Evolutionary conservation across 805 yeast genomes (phyloP).

Genomic region (Myxozyma neotropica): DNA sequence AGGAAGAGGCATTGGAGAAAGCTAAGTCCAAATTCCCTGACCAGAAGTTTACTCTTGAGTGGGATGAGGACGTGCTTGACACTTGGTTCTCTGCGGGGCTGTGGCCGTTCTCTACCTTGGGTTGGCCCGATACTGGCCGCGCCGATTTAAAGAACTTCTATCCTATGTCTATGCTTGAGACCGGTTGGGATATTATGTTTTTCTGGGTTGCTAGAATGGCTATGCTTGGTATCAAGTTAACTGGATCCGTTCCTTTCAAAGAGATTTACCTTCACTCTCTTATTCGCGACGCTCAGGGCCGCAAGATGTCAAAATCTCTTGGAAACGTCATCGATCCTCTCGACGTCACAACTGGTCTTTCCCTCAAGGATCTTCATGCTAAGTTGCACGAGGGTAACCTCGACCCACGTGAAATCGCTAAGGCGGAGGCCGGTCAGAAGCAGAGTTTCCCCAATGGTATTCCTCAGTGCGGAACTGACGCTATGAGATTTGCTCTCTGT

Average conservation of each 20-base stretch:
- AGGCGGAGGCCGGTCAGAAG: conserved; percentile 85
- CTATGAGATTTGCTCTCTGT: conserved; percentile 95
- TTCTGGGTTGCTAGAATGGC: conserved; percentile 99
- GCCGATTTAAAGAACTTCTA: conserved; percentile 73
- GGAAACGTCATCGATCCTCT: conserved; percentile 97
- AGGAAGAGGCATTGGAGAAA: conserved; percentile 81
- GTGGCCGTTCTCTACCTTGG: conserved; percentile 96
- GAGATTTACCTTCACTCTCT: conserved; percentile 98
- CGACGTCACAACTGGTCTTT: conserved; percentile 88
- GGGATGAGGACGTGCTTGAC: conserved; percentile 97
- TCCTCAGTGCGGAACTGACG: conserved; percentile 99
- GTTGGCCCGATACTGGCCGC: conserved; percentile 80
- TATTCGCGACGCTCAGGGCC: conserved; percentile 98
- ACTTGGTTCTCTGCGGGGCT: conserved; percentile 98
- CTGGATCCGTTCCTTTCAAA: conserved; percentile 88
- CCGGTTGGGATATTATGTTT: conserved; percentile 99
- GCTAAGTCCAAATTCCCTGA: conserved; percentile 75
- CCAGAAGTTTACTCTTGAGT: conserved; percentile 72
- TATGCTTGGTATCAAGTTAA: conserved; percentile 82
- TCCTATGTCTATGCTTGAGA: conserved; percentile 93
- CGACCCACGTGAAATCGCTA: conserved; percentile 83
- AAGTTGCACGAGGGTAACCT: conserved; percentile 80
- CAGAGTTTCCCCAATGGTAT: conserved; percentile 93
- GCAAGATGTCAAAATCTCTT: conserved; percentile 97
- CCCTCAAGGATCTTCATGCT: conserved; percentile 75